phyloP scores from a whole-genome alignment of 2,329 filamentous ascomycete species.

The Plenodomus tracheiphilus region DNA sequence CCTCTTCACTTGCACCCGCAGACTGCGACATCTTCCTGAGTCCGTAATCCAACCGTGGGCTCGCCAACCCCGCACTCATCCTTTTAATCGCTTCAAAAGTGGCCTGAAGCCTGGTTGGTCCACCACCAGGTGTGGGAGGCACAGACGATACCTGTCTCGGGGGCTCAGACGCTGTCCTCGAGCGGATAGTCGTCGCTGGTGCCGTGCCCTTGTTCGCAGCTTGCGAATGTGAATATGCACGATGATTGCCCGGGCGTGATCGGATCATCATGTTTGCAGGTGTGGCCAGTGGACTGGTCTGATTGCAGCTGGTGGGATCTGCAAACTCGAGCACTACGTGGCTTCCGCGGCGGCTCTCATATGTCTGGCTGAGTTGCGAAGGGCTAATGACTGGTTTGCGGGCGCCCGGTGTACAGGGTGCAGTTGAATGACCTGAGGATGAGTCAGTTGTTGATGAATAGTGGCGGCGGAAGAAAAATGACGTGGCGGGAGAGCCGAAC shows the following conservation, averaged over 20 bases:
- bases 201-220: neutral
- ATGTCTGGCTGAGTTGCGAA: conserved; percentile 12
- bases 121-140: neutral
- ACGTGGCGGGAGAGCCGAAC: neutral
- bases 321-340: neutral
- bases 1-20: neutral
- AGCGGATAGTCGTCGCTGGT: neutral
- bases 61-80: conserved; percentile 25
- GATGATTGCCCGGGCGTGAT: neutral
- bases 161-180: neutral
- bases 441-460: conserved; percentile 8
- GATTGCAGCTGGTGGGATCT: neutral
- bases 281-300: no score
- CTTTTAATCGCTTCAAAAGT: conserved; percentile 35
- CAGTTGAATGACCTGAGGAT: conserved; percentile 15
- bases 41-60: conserved; percentile 14
- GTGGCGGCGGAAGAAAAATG: conserved; percentile 5
- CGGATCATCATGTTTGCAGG: neutral
- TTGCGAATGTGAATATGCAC: neutral
- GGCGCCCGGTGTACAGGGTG: conserved; percentile 1
- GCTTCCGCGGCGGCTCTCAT: conserved; percentile 1
- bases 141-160: neutral
- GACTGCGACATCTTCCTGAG: conserved; percentile 4
- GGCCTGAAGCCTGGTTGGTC: conserved; percentile 26
- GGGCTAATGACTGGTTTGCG: neutral